phyloP scores from a whole-genome alignment of 2,329 filamentous ascomycete species.

The Aureobasidium sp. region DNA sequence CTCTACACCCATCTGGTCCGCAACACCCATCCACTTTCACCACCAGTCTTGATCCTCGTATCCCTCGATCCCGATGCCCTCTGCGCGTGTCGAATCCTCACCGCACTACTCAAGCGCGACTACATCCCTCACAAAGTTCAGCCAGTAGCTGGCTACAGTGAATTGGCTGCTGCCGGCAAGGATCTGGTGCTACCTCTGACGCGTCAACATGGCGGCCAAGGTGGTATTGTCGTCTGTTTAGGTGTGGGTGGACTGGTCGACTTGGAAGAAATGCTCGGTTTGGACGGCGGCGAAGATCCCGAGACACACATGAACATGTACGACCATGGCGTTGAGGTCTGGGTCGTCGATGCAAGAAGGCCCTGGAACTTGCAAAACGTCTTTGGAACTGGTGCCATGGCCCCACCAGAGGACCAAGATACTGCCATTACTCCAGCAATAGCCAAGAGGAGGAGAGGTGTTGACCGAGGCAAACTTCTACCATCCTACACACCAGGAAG shows the following conservation, averaged over 20 bases:
- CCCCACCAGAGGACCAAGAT: constrained; percentile 22
- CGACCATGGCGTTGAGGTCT: constrained; percentile 83
- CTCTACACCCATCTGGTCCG: constrained; percentile 84
- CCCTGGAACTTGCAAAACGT: constrained; percentile 95
- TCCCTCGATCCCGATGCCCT: constrained; percentile 92
- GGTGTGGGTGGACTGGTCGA: constrained; percentile 90
- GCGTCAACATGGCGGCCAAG: constrained; percentile 70
- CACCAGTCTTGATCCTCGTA: constrained; percentile 83
- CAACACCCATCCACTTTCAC: constrained; percentile 80
- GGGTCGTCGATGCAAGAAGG: constrained; percentile 83
- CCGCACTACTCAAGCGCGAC: constrained; percentile 87
- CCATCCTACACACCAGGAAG: constrained; percentile 65
- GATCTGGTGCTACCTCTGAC: constrained; percentile 81
- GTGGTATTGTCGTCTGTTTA: constrained; percentile 83
- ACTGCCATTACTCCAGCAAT: constrained; percentile 17
- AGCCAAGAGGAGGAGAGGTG: constrained; percentile 50
- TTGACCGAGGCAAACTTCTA: constrained; percentile 64
- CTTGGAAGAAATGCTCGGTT: constrained; percentile 66
- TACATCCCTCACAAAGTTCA: constrained; percentile 98
- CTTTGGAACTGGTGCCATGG: constrained; percentile 47
- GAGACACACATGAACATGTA: constrained; percentile 24
- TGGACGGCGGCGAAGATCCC: constrained; percentile 48
- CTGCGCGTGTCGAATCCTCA: constrained; percentile 90
- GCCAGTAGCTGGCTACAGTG: constrained; percentile 84
- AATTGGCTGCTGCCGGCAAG: constrained; percentile 70